Conservation (phyloP, 1,139 yeast genomes). For the Wickerhamomyces sp. region DNA sequence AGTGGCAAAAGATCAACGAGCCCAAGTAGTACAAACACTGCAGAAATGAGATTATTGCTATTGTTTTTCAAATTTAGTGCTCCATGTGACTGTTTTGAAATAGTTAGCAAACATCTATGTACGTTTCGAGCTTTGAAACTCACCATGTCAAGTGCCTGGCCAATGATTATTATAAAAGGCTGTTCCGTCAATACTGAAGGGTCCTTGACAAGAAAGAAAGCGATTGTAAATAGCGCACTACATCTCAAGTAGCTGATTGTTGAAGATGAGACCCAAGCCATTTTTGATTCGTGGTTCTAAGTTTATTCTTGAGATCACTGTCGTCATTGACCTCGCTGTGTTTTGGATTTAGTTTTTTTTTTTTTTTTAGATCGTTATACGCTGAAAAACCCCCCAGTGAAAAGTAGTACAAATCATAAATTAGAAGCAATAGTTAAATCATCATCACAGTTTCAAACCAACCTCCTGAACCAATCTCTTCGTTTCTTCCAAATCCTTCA, state of each 20-base stretch:
- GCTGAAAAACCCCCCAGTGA: too few relatives aligned
- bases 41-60: slow-evolving; percentile 33
- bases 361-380: slow-evolving; percentile 42
- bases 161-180: slow-evolving; percentile 44
- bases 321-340: too few relatives aligned
- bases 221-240: slow-evolving; percentile 36
- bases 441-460: background rate
- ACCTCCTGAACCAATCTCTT: slow-evolving; percentile 14
- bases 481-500: slow-evolving; percentile 22
- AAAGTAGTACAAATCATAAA: too few relatives aligned
- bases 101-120: background rate
- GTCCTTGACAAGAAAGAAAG: slow-evolving; percentile 35
- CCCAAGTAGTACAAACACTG: slow-evolving; percentile 37
- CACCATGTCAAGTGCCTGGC: slow-evolving; percentile 49
- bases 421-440: too few relatives aligned
- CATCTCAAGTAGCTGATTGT: slow-evolving; percentile 32
- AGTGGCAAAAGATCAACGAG: slow-evolving; percentile 55
- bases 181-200: slow-evolving; percentile 33
- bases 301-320: too few relatives aligned
- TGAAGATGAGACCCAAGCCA: slow-evolving; percentile 18
- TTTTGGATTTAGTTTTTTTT: slow-evolving; percentile 23
- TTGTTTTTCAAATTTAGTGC: slow-evolving; percentile 17
- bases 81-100: slow-evolving; percentile 5
- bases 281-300: too few relatives aligned
- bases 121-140: slow-evolving; percentile 6